Base-by-base conservation (phyloP, 164 flowering plant genomes). In the Nymphaea colorata region DNA sequence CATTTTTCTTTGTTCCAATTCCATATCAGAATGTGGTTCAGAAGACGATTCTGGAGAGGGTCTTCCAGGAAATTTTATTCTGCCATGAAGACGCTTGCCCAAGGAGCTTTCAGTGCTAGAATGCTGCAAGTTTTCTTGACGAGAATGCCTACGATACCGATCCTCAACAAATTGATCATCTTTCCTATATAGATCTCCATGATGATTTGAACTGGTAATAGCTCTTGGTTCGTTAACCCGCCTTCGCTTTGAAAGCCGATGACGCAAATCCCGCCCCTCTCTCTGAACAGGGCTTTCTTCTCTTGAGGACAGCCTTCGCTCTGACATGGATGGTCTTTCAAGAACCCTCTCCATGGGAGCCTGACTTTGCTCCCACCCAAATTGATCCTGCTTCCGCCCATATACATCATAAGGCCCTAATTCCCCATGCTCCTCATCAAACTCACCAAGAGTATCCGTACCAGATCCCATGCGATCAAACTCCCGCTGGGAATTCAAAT, bases 21-120 rank as follows among this genome's bases (percentile, higher is more conserved):
- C 73, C 85, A 51, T 16, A 25, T 81, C 87, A 44, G 71, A 14
- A 62, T 42, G 75, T 17, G 69, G 41, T 42, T 81, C 76, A 65
- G 61, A 67, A 61, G 65, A 72, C 63, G 68, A 43, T 4, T 73
- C 79, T 1, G 80, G 76, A 41, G 83, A 69, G 71, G 83, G 73
- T 75, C 75, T 79, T 41, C 78, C 78, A 5, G 86, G 87, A 74
- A 82, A 78, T 64, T 76, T 81, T 70, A 88, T 75, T 76, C 92
- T 85, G 68, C 92, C 94, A 43, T 79, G 84, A 43, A 89, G 80
- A 41, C 98, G 92, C 43, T 77, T 82, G 73, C 86, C 73, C 64
- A 70, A 45, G n/a, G 91, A 78, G 70, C 74, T 71, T 70, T 88
- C 89, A 17, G 59, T 72, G n/a, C 80, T 70, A 41, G 74, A 36